Conservation (phyloP, 78 protist genomes). For the Pigoraptor vietnamica region DNA sequence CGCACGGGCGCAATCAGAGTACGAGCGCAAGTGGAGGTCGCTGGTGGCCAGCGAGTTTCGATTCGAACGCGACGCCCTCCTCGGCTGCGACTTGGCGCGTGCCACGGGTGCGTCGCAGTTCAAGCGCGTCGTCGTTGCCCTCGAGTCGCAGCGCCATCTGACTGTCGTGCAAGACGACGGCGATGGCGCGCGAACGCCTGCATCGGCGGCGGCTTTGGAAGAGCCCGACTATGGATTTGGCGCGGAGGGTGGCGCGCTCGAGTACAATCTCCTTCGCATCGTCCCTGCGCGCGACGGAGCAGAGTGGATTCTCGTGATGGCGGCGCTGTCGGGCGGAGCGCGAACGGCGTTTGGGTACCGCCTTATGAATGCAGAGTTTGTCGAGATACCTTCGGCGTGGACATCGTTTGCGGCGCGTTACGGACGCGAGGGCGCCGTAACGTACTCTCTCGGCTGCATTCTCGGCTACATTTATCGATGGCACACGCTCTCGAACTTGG, state of each 20-base stretch:
- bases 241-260: neutral
- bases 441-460: neutral
- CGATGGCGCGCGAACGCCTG: neutral
- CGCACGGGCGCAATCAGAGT: neutral
- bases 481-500: neutral
- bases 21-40: neutral
- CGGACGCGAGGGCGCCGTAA: neutral
- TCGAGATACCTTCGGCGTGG: neutral
- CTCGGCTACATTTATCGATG: neutral
- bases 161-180: neutral
- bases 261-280: neutral
- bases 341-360: neutral
- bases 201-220: neutral
- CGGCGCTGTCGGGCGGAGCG: neutral
- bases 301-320: neutral
- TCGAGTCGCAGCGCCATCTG: neutral
- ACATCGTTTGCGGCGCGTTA: neutral
- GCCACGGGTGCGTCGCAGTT: too few species aligned
- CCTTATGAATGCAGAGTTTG: neutral
- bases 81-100: neutral
- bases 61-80: neutral
- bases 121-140: neutral
- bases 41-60: neutral
- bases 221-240: neutral
- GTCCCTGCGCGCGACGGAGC: neutral